Conservation (phyloP, 768 basidiomycete genomes). For the Fomitopsis pulvina region DNA sequence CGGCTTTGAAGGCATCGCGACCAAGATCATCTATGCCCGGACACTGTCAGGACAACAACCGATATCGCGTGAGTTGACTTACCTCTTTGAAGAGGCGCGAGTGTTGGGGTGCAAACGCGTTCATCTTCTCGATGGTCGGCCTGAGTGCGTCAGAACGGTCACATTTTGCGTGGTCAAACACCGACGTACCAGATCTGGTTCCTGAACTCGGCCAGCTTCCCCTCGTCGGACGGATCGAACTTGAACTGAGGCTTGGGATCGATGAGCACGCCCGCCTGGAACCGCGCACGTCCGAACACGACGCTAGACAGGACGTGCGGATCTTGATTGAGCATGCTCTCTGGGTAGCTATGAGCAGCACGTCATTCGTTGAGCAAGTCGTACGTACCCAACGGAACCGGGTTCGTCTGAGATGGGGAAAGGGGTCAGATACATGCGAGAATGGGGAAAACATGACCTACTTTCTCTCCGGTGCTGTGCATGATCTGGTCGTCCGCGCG, state of each 20-base stretch:
- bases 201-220: constrained; percentile 27
- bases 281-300: constrained; percentile 36
- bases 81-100: constrained; percentile 44
- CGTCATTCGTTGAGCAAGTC: neutral
- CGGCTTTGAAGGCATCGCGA: constrained; percentile 24
- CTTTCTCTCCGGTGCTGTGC: constrained; percentile 36
- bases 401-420: neutral
- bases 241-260: constrained; percentile 26
- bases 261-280: constrained; percentile 34
- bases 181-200: constrained; percentile 29
- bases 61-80: no score
- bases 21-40: constrained; percentile 25
- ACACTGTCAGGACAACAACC: constrained; percentile 14
- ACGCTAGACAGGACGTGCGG: constrained; percentile 26
- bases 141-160: neutral
- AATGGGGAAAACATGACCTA: constrained; percentile 2
- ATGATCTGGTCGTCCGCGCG: constrained; percentile 41
- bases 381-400: neutral
- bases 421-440: neutral
- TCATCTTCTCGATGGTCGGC: constrained; percentile 31
- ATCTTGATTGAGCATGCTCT: constrained; percentile 29
- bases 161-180: neutral
- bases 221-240: constrained; percentile 23
- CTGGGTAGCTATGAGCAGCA: constrained; percentile 11
- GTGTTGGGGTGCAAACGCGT: constrained; percentile 36